Percentiles rank a stretch among this genome's conserved stretches.
Conservation (phyloP, 345 rosid genomes). For the Fremontodendron californicum region DNA sequence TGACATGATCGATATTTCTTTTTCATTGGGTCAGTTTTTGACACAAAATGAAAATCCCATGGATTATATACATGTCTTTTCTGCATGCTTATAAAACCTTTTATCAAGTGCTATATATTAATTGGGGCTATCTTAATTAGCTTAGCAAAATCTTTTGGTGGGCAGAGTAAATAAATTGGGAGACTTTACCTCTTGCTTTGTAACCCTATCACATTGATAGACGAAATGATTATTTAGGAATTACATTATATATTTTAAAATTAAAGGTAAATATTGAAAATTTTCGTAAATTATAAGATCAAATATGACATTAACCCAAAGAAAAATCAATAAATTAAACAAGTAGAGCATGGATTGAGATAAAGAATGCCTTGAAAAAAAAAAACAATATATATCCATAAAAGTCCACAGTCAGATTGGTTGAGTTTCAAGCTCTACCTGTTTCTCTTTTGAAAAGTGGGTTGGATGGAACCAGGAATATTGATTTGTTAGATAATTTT, state of each 20-base stretch:
- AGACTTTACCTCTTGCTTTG: not conserved
- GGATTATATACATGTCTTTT: not conserved
- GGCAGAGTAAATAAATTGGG: not conserved
- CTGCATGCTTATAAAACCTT: not conserved
- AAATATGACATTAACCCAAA: too few species aligned
- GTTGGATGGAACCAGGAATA: slow-evolving; percentile 4
- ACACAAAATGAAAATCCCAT: slow-evolving; percentile 1
- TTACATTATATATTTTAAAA: too few species aligned
- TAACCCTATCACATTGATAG: not conserved
- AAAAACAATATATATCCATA: not conserved
- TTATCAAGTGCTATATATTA: not conserved
- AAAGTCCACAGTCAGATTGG: not conserved
- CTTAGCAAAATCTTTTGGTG: not conserved
- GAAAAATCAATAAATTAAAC: not conserved
- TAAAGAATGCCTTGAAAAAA: not conserved
- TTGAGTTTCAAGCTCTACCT: not conserved
- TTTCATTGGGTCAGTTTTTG: not conserved
- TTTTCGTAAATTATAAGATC: too few species aligned
- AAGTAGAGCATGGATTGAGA: too few species aligned
- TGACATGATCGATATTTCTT: not conserved
- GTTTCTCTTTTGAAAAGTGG: not conserved
- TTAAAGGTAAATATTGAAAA: too few species aligned
- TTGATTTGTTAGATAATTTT: not conserved
- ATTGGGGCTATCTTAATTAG: not conserved
- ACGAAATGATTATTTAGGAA: too few species aligned